Evolutionary conservation across 129 eudicot genomes (phyloP), one percentile per base, ranked within the genome.

Genomic region (Lactuca saligna): DNA sequence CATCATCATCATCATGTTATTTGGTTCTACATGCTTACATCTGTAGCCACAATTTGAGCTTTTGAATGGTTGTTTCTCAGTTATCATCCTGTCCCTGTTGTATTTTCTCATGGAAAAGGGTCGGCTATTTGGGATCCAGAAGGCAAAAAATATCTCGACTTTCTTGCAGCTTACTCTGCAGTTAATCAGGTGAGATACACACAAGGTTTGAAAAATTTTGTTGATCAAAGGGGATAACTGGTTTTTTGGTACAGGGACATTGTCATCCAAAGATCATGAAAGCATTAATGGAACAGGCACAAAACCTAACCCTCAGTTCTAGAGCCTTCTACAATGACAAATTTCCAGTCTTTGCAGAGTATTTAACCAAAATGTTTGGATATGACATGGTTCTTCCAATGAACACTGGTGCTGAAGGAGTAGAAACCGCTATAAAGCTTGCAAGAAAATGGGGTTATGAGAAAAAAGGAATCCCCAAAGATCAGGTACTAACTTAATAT

Each of bases 331-430:
- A 89, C 73, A 93, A 93, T 39, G 93, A 89, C 68, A 83, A 65
- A 74, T 93, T 93, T 76, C 99, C 98, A 65, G 82, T 89, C 62
- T 89, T 86, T 61, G 99, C 99, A 3, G 93, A 93, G 61, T 77
- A 69, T 69, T 31, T 93, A 68, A 89, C 99, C 61, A 82, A 68
- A 77, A 81, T 93, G 74, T 93, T 93, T 78, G 97, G 93, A 48
- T 93, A 93, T 41, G 97, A 93, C 68, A 93, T 93, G 99, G 95
- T 89, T 57, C 86, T 93, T 57, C 99, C 99, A 0, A 93, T 93
- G 97, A 93, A 93, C 68, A 93, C 99, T 4, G 99, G 99, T 59
- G 99, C 99, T 57, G 99, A 93, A 89, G 99, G 97, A 13, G 99
- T 93, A 25, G 99, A 93, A 83, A 93, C 99, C 46, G 97, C 99